Evolutionary conservation across 1,139 yeast species (phyloP), one percentile per base, ranked within the genome.

Genomic region (Kurtzmaniella quercitrusa): DNA sequence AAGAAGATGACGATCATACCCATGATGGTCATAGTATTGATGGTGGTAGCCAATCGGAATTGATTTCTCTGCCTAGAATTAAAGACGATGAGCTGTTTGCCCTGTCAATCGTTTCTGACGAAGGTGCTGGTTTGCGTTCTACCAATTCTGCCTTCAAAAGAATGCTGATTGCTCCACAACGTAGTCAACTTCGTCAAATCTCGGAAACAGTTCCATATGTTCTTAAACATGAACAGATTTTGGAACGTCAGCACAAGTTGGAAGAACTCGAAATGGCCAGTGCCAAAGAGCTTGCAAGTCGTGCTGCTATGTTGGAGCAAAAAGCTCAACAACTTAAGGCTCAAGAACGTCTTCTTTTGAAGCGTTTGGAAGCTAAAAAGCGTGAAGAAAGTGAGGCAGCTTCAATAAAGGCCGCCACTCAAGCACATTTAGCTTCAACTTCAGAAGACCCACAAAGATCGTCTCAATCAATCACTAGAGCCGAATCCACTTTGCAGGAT

Each of bases 201-300:
- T 82, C 90, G 33, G 93, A 85, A 58, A 85, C 93, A 1, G 88
- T 85, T 25, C 94, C 94, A 29, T 85, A 85, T 53, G 85, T 85
- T 33, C 68, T 85, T 50, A 77, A 87, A 58, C 93, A 85, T 59
- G 93, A 85, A 60, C 75, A 86, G 48, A 75, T 85, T 45, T 66
- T 82, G 52, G 85, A 85, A 46, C 82, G 87, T 61, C 91, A 85
- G 57, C 87, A 82, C 47, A 85, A 83, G 63, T 67, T 85, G 48
- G 91, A 85, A 57, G 89, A 85, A 55, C 66, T 85, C 66, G 94
- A 85, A 59, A 82, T 83, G 60, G 84, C 83, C 48, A 79, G 87
- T 49, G 93, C 93, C 0, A 75, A 76, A 58, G 91, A 85, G 56
- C 67, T 85, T 55, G 82, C 88, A 19, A 70, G 69, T 48, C 71